A percentile compares a stretch with the other conserved stretches of the same genome.
phyloP scores from a whole-genome alignment of 768 basidiomycete species.

The Fibroporia radiculosa region DNA sequence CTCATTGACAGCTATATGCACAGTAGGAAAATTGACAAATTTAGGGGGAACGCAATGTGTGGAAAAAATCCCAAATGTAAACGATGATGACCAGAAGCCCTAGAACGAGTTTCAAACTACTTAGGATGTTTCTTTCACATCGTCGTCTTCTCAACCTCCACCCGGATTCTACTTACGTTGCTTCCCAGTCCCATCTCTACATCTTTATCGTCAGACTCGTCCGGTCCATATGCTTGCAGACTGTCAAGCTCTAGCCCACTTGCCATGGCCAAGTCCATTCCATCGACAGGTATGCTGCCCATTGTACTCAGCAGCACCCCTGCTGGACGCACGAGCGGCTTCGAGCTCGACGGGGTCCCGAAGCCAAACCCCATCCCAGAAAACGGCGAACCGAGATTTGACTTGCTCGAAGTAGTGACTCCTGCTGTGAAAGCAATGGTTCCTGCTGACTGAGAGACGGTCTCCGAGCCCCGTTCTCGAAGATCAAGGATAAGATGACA shows the following conservation, averaged over 20 bases:
- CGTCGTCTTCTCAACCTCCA: slow-evolving; percentile 26
- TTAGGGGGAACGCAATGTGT: no score
- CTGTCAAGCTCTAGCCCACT: slow-evolving; percentile 22
- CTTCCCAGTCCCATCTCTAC: slow-evolving; percentile 10
- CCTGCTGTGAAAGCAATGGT: slow-evolving; percentile 24
- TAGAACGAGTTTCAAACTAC: no score
- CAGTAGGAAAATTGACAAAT: no score
- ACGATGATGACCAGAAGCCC: no score
- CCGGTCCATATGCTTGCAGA: slow-evolving; percentile 12
- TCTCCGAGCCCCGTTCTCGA: slow-evolving; percentile 75
- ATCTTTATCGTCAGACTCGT: slow-evolving; percentile 16
- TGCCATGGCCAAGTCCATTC: slow-evolving; percentile 14
- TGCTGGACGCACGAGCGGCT: slow-evolving; percentile 17
- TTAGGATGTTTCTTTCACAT: slow-evolving; percentile 18
- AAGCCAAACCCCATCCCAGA: slow-evolving; percentile 21
- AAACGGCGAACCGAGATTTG: slow-evolving; percentile 21
- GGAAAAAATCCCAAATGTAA: no score
- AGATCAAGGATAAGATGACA: slow-evolving; percentile 80
- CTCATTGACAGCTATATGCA: no score
- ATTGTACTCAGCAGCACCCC: slow-evolving; percentile 24
- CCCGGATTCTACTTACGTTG: slow-evolving; percentile 21
- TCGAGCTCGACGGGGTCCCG: slow-evolving; percentile 16
- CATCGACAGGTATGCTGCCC: slow-evolving; percentile 18
- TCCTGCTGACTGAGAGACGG: slow-evolving; percentile 53
- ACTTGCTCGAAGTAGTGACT: slow-evolving; percentile 18